Evolutionary conservation across 176 grass and related monocot genomes (phyloP).

Genomic region (Rhynchospora pubera): DNA sequence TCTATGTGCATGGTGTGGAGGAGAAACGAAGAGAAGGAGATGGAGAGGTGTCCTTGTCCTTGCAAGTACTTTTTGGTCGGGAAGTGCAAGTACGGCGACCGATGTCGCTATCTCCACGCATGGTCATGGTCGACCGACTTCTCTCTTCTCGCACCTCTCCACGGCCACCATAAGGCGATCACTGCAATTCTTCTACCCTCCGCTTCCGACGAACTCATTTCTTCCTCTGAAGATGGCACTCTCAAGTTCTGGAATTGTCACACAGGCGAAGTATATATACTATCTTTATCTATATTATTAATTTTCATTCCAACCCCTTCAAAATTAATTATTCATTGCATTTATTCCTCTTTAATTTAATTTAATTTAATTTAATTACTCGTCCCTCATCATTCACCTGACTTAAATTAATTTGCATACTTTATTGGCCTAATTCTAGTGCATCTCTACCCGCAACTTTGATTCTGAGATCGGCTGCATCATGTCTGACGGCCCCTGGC

Average conservation of each 20-base stretch:
- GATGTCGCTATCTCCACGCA: too few relatives aligned
- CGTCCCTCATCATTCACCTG: not conserved
- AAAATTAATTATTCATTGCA: not conserved
- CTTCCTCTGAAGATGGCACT: slow-evolving; percentile 73
- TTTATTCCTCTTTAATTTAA: too few relatives aligned
- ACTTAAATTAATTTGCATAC: slow-evolving; percentile 16
- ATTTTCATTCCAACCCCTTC: slow-evolving; percentile 16
- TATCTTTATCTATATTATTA: not conserved
- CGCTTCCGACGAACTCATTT: slow-evolving; percentile 85
- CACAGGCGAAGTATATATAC: slow-evolving; percentile 73
- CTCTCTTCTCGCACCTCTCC: too few relatives aligned
- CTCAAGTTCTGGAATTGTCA: slow-evolving; percentile 86
- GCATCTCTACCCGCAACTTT: slow-evolving; percentile 28
- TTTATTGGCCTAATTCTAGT: slow-evolving; percentile 37
- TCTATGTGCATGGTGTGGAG: too few relatives aligned
- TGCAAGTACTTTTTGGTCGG: too few relatives aligned
- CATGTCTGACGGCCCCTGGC: slow-evolving; percentile 82
- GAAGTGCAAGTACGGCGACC: too few relatives aligned
- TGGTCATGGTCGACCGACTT: too few relatives aligned
- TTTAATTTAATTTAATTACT: too few relatives aligned
- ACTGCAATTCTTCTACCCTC: slow-evolving; percentile 60
- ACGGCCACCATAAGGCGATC: too few relatives aligned
- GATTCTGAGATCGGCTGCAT: slow-evolving; percentile 84
- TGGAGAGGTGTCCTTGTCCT: too few relatives aligned
- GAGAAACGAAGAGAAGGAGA: too few relatives aligned